Conservation (phyloP, 1,284 basidiomycete genomes). For the Tilletia setariae region DNA sequence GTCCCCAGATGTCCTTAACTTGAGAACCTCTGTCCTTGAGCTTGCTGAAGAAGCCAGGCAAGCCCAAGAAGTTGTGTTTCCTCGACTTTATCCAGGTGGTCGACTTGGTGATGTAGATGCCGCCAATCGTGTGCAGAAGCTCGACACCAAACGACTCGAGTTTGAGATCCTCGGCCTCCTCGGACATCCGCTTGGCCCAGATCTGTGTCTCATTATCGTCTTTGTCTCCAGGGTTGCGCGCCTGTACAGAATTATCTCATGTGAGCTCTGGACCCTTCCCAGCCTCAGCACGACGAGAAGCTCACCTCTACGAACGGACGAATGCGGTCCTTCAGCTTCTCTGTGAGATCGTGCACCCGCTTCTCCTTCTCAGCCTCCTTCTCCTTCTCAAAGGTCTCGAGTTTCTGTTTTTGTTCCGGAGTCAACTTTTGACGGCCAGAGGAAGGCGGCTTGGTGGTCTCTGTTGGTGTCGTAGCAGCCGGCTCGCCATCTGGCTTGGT, state of each 20-base stretch:
- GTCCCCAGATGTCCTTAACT: conserved; percentile 59
- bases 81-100: conserved; percentile 78
- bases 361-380: conserved; percentile 51
- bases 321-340: conserved; percentile 53
- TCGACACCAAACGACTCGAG: conserved; percentile 97
- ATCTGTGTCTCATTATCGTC: conserved; percentile 69
- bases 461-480: background rate
- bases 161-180: conserved; percentile 93
- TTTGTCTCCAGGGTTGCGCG: conserved; percentile 77
- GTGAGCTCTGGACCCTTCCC: conserved; percentile 23
- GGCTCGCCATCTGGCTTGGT: background rate
- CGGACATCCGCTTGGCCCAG: conserved; percentile 70
- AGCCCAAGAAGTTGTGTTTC: conserved; percentile 71
- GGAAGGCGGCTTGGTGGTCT: conserved; percentile 18
- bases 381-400: conserved; percentile 52
- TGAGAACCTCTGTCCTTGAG: conserved; percentile 86
- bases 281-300: conserved; percentile 11
- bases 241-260: conserved; percentile 73
- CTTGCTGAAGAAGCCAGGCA: conserved; percentile 84
- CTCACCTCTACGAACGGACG: conserved; percentile 47
- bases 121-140: conserved; percentile 61
- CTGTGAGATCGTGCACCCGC: conserved; percentile 45
- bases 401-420: conserved; percentile 66
- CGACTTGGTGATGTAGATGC: conserved; percentile 87
- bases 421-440: conserved; percentile 62